Evolutionary conservation across 305 asterid genomes (phyloP), one percentile per base, ranked within the genome.

Genomic region (Rubia balearica): DNA sequence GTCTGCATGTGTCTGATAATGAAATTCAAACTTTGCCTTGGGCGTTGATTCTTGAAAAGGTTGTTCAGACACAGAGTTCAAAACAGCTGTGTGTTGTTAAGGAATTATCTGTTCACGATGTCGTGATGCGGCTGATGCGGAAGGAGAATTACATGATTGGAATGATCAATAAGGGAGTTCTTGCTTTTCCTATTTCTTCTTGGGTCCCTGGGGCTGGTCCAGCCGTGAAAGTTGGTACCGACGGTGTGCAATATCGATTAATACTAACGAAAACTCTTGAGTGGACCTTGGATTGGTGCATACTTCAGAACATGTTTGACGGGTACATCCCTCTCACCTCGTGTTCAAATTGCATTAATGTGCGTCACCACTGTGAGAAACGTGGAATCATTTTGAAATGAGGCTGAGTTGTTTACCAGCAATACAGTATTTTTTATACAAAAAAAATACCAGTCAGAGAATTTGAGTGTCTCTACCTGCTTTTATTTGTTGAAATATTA

Each of bases 81-180:
- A 93, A 87, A 72, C 90, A 86, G 70, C 81, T 87, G 61, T 87
- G 91, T 77, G 92, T 86, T 70, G 96, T 85, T 67, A 94, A 87
- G 87, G 90, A 91, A 80, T 97, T 91, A 73, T 85, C 98, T 22
- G 78, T 89, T 75, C 97, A 91, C 41, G 97, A 95, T 75, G 90
- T 86, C 57, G 94, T 87, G 66, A 86, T 91, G 98, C 83, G 99
- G 51, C 82, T 94, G 82, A 91, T 94, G 99, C 78, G 99, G 76
- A 95, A 95, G 79, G 98, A 95, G 73, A 95, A 95, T 84, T 95
- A 95, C 82, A 80, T 95, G 82, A 91, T 95, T 72, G 99, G 99
- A 81, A 95, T 95, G 98, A 86, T 95, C 69, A 91, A 95, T 84
- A 95, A 91, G 86, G 96, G 99, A 19, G 87, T 91, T 70, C 97